Conservation (phyloP, 139 green algal genomes). For the Medakamo hakoo region DNA sequence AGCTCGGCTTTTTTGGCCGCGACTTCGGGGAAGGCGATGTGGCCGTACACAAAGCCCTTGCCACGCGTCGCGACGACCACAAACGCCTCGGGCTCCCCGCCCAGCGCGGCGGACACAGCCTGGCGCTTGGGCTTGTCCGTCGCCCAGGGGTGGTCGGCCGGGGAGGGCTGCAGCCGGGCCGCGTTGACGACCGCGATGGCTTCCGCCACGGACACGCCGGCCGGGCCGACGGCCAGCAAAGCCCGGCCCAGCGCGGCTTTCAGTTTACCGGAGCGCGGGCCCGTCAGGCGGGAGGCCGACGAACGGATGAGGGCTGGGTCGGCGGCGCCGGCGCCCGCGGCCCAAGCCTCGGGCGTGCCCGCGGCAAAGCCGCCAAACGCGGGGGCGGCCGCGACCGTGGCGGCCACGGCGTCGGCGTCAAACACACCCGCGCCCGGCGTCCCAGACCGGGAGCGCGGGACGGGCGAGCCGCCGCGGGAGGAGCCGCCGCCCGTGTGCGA, state of each 20-base stretch:
- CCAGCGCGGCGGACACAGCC: background rate
- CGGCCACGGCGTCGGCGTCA: background rate
- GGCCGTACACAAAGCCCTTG: background rate
- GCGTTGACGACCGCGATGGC: background rate
- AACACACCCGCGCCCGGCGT: too few species aligned
- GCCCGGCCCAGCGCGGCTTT: background rate
- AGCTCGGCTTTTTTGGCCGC: background rate
- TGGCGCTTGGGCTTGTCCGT: too few species aligned
- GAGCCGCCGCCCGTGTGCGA: too few species aligned
- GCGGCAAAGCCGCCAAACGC: background rate
- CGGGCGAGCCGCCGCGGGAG: too few species aligned
- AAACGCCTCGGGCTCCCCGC: background rate
- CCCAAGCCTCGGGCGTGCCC: background rate
- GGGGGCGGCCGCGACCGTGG: background rate
- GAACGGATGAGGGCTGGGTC: background rate
- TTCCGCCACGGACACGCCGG: background rate
- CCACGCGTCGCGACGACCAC: background rate
- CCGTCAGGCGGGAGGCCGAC: background rate
- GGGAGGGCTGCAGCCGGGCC: background rate
- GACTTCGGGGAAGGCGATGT: background rate
- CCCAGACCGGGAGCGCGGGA: too few species aligned
- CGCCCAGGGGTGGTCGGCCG: background rate
- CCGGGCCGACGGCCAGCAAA: background rate
- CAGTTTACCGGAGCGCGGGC: background rate
- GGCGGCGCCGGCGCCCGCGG: too few species aligned